Percentiles rank a stretch among this genome's conserved stretches.
Evolutionary conservation across 805 yeast genomes (phyloP).

Genomic region (Suhomyces canberraensis): DNA sequence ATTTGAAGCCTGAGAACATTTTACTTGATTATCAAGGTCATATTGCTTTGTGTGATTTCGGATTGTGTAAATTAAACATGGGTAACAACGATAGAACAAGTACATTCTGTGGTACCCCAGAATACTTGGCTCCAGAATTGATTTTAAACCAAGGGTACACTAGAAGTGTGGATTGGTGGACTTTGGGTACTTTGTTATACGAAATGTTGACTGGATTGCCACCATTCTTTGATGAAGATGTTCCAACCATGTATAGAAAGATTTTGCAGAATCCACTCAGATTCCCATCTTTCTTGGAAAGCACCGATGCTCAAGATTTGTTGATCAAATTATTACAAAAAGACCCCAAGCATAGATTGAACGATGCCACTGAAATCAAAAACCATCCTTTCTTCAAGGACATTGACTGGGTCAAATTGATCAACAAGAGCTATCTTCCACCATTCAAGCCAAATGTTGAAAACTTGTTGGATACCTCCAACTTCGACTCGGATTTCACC

Average conservation of each 20-base stretch:
- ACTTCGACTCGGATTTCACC: constrained; percentile 90
- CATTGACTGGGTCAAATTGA: constrained; percentile 83
- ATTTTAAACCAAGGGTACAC: constrained; percentile 91
- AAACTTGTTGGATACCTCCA: constrained; percentile 83
- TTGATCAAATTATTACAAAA: constrained; percentile 72
- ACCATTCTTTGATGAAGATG: constrained; percentile 94
- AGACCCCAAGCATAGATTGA: constrained; percentile 77
- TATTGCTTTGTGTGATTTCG: constrained; percentile 96
- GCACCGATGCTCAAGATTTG: constrained; percentile 79
- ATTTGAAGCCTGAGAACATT: constrained; percentile 94
- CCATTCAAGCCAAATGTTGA: constrained; percentile 93
- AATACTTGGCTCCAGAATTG: constrained; percentile 93
- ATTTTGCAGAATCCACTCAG: constrained; percentile 83
- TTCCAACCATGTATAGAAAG: constrained; percentile 89
- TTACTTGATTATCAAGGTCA: constrained; percentile 94
- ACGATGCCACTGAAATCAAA: constrained; percentile 83
- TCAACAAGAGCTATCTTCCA: constrained; percentile 86
- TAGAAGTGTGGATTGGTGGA: constrained; percentile 98
- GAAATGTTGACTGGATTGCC: constrained; percentile 98
- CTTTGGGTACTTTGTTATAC: constrained; percentile 86
- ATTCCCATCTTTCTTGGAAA: constrained; percentile 81
- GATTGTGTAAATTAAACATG: constrained; percentile 95
- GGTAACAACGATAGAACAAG: constrained; percentile 79
- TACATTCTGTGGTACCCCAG: constrained; percentile 98
- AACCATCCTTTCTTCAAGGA: constrained; percentile 82